Evolutionary conservation across 768 basidiomycete species (phyloP), one percentile per base, ranked within the genome.

Genomic region (Nidularia pulvinata): DNA sequence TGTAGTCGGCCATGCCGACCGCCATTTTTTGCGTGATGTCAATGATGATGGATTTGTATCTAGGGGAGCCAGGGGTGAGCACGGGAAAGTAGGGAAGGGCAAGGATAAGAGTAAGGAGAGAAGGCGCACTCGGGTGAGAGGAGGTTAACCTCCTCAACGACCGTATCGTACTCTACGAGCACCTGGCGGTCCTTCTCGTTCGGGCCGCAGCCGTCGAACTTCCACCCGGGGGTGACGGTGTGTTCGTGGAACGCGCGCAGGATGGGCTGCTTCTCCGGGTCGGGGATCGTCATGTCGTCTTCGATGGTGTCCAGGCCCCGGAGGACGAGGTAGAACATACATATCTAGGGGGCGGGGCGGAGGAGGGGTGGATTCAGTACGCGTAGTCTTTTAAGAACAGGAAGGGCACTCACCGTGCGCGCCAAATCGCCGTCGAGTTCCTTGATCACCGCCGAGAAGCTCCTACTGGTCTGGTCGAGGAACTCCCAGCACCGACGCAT

Each of bases 281-380:
- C 92, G 0, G 91, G 80, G 53, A 99, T 83, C 0, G 94, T 91
- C 95, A 98, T 98, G 74, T 99, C 96, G 69, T 99, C 96, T 69
- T 98, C 96, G 57, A 99, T 84, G 4, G 96, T 99, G 69, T 99
- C 96, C n/a, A 98, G 77, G 5, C 86, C 97, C 19, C 96, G 85
- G 5, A 99, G 80, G 5, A 95, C 90, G 43, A 99, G 83, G 71
- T 98, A 99, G 71, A 97, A 98, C 55, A 98, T 71, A 68, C 91
- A 94, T 58, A 98, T 87, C 96, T 97, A 57, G 13, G 46, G 25
- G 25, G 25, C 25, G 25, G 25, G 25, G 25, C 25, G 25, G 25
- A 30, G 25, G 25, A 3, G 25, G 25, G 25, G 25, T 30, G 25
- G 4, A 4, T 3, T 30, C 4, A 30, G 25, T 30, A 30, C 25